phyloP scores from a whole-genome alignment of 169 alveolate genomes.

The Plasmodium falciparum region DNA sequence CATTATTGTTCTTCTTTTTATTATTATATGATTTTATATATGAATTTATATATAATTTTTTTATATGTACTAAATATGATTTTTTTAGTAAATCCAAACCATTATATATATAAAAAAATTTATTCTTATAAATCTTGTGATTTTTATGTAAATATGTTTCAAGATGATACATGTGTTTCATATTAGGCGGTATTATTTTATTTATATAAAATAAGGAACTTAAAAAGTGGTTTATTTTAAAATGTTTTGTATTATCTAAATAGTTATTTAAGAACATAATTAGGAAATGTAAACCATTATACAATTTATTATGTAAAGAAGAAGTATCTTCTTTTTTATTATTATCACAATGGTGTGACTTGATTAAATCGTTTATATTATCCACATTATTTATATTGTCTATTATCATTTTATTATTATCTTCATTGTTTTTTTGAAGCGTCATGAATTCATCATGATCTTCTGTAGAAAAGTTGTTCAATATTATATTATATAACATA shows the following conservation, averaged over 20 bases:
- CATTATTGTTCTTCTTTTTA: neutral
- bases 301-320: neutral
- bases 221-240: constrained; percentile 10
- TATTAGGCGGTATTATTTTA: neutral
- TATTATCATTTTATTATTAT: neutral
- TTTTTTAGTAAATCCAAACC: neutral
- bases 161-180: constrained; percentile 2
- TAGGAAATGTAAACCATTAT: constrained; percentile 1
- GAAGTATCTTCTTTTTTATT: neutral
- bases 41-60: neutral
- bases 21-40: neutral
- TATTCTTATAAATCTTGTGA: constrained; percentile 1
- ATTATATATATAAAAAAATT: constrained; percentile 16
- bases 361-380: neutral
- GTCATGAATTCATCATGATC: no score
- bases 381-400: neutral
- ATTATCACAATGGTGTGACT: neutral
- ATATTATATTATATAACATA: no score
- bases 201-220: constrained; percentile 14
- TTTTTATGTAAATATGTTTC: constrained; percentile 22
- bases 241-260: neutral
- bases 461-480: no score
- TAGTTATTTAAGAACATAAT: constrained; percentile 12
- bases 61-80: neutral
- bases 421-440: neutral